These are phyloP conservation scores for Ichthyophthirius multifiliis DNA, from an alignment of 169 alveolate genomes.

Conservation along the genomic window DNA sequence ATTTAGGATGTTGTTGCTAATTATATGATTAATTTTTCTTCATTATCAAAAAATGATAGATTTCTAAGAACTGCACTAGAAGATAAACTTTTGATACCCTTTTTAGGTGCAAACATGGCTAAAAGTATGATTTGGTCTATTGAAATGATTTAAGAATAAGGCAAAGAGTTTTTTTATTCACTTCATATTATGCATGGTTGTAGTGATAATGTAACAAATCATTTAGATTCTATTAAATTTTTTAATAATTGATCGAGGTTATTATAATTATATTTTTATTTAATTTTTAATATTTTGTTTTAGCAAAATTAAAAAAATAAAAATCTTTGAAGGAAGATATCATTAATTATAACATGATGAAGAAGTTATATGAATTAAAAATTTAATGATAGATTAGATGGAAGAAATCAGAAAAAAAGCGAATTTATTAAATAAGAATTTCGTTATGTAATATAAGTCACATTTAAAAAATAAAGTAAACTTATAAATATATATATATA, in stretches of 20 bases:
- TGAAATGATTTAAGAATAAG: slow-evolving; percentile 8
- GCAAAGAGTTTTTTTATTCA: slow-evolving; percentile 20
- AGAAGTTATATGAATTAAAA: slow-evolving; percentile 17
- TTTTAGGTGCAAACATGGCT: slow-evolving; percentile 43
- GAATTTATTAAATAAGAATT: slow-evolving; percentile 4
- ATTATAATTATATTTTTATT: background rate
- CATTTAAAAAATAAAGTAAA: background rate
- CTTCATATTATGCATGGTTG: slow-evolving; percentile 28
- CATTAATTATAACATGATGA: slow-evolving; percentile 40
- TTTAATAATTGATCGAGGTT: slow-evolving; percentile 28
- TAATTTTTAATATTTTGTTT: background rate
- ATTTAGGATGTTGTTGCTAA: slow-evolving; percentile 29
- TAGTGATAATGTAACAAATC: slow-evolving; percentile 31
- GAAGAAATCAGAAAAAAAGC: slow-evolving; percentile 12
- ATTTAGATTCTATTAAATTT: slow-evolving; percentile 32
- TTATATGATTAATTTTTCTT: slow-evolving; percentile 39
- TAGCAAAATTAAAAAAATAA: slow-evolving; percentile 15
- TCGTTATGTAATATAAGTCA: background rate
- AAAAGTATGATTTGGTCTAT: slow-evolving; percentile 17
- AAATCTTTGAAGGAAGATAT: slow-evolving; percentile 34
- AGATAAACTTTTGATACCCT: slow-evolving; percentile 37
- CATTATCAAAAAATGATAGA: slow-evolving; percentile 36
- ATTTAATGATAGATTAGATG: slow-evolving; percentile 22
- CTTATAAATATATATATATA: too few species aligned
- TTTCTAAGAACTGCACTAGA: slow-evolving; percentile 18